Conservation (phyloP, 2,329 filamentous ascomycete genomes). For the Talaromyces marneffei region DNA sequence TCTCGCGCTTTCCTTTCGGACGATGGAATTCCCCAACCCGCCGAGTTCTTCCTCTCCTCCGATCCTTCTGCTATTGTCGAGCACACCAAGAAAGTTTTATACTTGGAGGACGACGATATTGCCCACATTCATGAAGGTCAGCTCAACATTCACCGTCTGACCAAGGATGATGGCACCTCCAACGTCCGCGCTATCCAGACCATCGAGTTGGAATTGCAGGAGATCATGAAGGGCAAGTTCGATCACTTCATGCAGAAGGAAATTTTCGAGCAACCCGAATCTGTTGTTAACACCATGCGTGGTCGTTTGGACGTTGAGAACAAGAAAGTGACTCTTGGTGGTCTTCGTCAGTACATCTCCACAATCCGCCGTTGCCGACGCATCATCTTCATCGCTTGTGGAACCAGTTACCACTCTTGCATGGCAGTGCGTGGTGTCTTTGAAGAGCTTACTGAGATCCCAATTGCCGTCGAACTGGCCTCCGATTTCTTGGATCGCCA, state of each 20-base stretch:
- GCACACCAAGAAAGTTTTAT: conserved; percentile 99
- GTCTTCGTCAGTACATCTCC: conserved; percentile 89
- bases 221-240: conserved; percentile 99
- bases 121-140: conserved; percentile 99
- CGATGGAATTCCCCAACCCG: conserved; percentile 94
- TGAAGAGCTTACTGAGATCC: conserved; percentile 96
- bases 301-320: conserved; percentile 90
- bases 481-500: conserved; percentile 97
- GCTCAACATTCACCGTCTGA: conserved; percentile 96
- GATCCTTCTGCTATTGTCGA: conserved; percentile 97
- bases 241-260: conserved; percentile 99
- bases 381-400: conserved; percentile 98
- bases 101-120: conserved; percentile 99
- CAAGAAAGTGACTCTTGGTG: conserved; percentile 92
- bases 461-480: conserved; percentile 91
- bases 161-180: conserved; percentile 92
- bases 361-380: conserved; percentile 95
- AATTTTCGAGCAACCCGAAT: conserved; percentile 99
- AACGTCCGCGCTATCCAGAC: conserved; percentile 98
- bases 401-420: conserved; percentile 97
- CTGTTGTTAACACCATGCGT: conserved; percentile 99
- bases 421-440: conserved; percentile 98
- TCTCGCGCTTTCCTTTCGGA: conserved; percentile 98
- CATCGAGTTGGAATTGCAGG: conserved; percentile 95
- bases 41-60: conserved; percentile 98